phyloP scores from a whole-genome alignment of 208 protist genomes.

The Acanthamoeba lenticulata region DNA sequence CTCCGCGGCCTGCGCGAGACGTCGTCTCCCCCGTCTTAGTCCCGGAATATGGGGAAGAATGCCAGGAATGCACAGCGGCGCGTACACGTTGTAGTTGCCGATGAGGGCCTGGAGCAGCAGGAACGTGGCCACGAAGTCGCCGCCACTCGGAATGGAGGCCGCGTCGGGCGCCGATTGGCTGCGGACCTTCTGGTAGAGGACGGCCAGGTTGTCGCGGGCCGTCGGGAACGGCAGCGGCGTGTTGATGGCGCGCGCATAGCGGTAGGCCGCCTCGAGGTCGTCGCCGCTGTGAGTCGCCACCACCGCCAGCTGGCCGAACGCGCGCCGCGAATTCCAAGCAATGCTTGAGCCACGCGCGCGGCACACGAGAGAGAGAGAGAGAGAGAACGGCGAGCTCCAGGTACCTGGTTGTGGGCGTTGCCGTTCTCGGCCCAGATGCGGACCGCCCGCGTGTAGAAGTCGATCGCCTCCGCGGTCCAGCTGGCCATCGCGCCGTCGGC shows the following conservation, averaged over 20 bases:
- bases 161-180: background rate
- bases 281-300: background rate
- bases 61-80: background rate
- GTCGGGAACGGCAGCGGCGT: background rate
- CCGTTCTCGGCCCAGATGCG: background rate
- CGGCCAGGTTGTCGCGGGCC: background rate
- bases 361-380: too few relatives aligned
- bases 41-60: background rate
- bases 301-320: background rate
- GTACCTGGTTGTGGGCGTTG: constrained; percentile 4
- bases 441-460: background rate
- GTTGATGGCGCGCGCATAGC: background rate
- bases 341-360: too few relatives aligned
- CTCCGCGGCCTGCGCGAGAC: background rate
- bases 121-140: background rate
- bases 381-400: background rate
- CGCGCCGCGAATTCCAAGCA: background rate
- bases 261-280: background rate
- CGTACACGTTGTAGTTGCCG: background rate
- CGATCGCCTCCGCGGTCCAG: background rate
- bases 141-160: background rate
- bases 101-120: background rate
- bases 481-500: background rate
- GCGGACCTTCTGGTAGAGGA: constrained; percentile 20
- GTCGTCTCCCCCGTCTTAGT: too few relatives aligned